Evolutionary conservation across 2,329 filamentous ascomycete genomes (phyloP), one percentile per base, ranked within the genome.

Genomic region (Alternaria sp.): DNA sequence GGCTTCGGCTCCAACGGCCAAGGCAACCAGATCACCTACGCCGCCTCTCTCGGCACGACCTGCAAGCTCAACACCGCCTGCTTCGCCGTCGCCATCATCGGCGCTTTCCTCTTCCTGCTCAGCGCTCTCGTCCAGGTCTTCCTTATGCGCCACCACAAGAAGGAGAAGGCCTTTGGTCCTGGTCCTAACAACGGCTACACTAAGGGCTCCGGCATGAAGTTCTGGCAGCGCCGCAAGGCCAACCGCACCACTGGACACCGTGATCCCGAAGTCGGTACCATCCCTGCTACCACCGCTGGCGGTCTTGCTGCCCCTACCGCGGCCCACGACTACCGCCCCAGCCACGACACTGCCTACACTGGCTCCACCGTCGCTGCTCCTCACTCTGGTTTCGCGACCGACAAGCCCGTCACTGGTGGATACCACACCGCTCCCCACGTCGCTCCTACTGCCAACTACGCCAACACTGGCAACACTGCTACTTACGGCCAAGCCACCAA

Each of bases 41-140:
- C 78, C 24, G 79, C 81, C 4, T 81, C 75, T 28, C 79, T 85
- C 44, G 78, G 79, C n/a, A 86, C 87, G 61, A 88, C 90, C 1
- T 97, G 94, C 82, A 84, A 84, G 60, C 82, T 97, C 67, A 88
- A 96, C 80, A 92, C 89, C 51, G 93, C 89, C 44, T 86, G 84
- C 61, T 89, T 97, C 66, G 91, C 91, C 4, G 88, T 95, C 16
- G 82, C 93, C 30, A 91, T 97, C 61, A 86, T 93, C 57, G 91
- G 86, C 72, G 88, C 91, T 49, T 78, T 91, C 81, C 88, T 94
- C 79, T 95, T 94, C 84, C 74, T 92, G 70, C 73, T 92, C 72
- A 92, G 91, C 51, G 87, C 91, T 53, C 75, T 89, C 59, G 83
- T 91, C 64, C 91, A 94, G 72, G 65, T 92, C 51, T 82, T 85